Conservation (phyloP, 345 rosid species). For the Rhodamnia argentea region DNA sequence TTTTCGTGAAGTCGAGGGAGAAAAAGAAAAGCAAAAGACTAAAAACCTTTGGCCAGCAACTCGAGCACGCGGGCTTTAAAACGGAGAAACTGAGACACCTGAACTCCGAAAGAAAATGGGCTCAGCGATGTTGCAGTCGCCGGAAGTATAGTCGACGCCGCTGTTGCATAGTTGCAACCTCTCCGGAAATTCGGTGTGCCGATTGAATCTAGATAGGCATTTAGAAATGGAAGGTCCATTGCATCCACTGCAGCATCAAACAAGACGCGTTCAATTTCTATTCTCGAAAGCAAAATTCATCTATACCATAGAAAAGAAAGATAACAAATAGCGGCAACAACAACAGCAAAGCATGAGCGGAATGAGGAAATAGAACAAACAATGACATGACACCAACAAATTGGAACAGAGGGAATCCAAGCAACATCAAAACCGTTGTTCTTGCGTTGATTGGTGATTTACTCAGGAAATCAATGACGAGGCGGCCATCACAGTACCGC, state of each 20-base stretch:
- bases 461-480: slow-evolving; percentile 71
- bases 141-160: slow-evolving; percentile 71
- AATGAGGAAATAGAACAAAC: background rate
- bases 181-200: slow-evolving; percentile 70
- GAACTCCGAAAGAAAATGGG: slow-evolving; percentile 75
- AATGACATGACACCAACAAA: background rate
- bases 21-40: background rate
- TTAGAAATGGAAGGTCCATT: slow-evolving; percentile 84
- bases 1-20: background rate
- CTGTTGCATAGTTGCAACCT: slow-evolving; percentile 93
- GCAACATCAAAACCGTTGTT: background rate
- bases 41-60: slow-evolving; percentile 42
- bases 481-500: slow-evolving; percentile 87
- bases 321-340: background rate
- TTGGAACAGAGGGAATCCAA: background rate
- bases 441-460: slow-evolving; percentile 1
- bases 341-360: background rate
- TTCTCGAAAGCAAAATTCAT: background rate
- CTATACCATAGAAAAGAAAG: background rate
- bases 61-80: slow-evolving; percentile 67
- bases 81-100: slow-evolving; percentile 69
- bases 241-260: slow-evolving; percentile 60
- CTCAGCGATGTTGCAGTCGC: slow-evolving; percentile 61
- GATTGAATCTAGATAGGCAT: slow-evolving; percentile 76
- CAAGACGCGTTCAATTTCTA: background rate